phyloP scores from a whole-genome alignment of 371 early-diverging fungal genomes.

The Rhizopus sp. region DNA sequence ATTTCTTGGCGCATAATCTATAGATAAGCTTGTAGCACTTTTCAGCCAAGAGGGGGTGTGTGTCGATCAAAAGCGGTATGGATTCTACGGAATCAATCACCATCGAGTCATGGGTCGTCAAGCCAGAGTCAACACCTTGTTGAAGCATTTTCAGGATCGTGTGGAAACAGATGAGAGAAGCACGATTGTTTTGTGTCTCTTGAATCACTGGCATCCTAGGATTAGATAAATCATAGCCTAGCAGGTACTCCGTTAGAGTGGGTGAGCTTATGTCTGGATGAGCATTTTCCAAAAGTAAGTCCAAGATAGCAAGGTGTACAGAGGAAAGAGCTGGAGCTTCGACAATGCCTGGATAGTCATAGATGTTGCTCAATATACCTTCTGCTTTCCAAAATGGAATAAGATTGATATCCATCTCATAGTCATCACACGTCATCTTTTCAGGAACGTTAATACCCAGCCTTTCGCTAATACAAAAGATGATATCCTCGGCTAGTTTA shows the following conservation, averaged over 20 bases:
- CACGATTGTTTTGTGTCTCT: slow-evolving; percentile 44
- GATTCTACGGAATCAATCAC: slow-evolving; percentile 19
- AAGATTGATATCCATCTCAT: slow-evolving; percentile 45
- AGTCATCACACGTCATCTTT: slow-evolving; percentile 44
- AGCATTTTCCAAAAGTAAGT: slow-evolving; percentile 69
- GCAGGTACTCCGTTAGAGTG: slow-evolving; percentile 81
- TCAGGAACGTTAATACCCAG: slow-evolving; percentile 66
- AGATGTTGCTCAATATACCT: slow-evolving; percentile 25
- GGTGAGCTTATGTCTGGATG: slow-evolving; percentile 50
- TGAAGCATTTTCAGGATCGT: slow-evolving; percentile 70
- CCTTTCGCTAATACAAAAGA: slow-evolving; percentile 78
- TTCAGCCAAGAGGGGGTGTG: slow-evolving; percentile 82
- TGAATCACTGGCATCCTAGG: slow-evolving; percentile 35
- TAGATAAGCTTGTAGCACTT: slow-evolving; percentile 86
- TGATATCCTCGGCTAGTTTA: slow-evolving; percentile 63
- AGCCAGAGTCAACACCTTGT: slow-evolving; percentile 36
- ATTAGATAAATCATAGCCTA: slow-evolving; percentile 68
- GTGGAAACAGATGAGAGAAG: slow-evolving; percentile 62
- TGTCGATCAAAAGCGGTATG: slow-evolving; percentile 54
- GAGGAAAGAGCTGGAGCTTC: slow-evolving; percentile 34
- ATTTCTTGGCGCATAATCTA: slow-evolving; percentile 69
- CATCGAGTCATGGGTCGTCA: slow-evolving; percentile 15
- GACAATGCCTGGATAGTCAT: slow-evolving; percentile 22
- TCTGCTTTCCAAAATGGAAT: slow-evolving; percentile 50
- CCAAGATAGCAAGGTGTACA: slow-evolving; percentile 73